These are phyloP conservation scores for Pythium vanterpoolii DNA, from an alignment of 352 stramenopile species.

Conservation along the genomic window DNA sequence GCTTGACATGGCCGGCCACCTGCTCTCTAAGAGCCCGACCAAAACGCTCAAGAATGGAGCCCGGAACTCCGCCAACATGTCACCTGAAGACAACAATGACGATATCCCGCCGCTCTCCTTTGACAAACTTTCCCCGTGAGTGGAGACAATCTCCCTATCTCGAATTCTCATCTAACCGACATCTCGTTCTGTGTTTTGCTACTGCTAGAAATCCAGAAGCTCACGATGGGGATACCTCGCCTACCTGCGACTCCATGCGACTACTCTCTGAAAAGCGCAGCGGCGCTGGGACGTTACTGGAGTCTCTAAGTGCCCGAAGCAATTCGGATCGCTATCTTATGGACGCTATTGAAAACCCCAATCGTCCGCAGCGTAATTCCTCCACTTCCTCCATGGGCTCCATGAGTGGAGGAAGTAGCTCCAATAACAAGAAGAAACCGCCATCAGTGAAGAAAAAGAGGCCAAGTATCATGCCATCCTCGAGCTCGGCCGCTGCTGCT, in stretches of 20 bases:
- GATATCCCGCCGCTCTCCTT: slow-evolving; percentile 49
- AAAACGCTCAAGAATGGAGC: slow-evolving; percentile 22
- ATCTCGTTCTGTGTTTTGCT: neutral
- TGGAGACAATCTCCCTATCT: neutral
- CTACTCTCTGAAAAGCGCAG: slow-evolving; percentile 18
- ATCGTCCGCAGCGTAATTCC: slow-evolving; percentile 2
- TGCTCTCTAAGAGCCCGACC: slow-evolving; percentile 7
- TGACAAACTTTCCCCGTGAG: slow-evolving; percentile 51
- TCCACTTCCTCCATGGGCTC: slow-evolving; percentile 8
- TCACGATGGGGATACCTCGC: slow-evolving; percentile 15
- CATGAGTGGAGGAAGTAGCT: neutral
- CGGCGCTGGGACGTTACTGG: slow-evolving; percentile 13
- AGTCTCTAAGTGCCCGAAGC: slow-evolving; percentile 32
- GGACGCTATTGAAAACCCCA: slow-evolving; percentile 12
- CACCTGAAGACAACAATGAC: slow-evolving; percentile 37
- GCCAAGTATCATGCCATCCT: slow-evolving; percentile 13
- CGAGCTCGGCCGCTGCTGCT: slow-evolving; percentile 5
- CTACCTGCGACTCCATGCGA: slow-evolving; percentile 15
- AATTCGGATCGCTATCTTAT: slow-evolving; percentile 31
- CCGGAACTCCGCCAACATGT: slow-evolving; percentile 19
- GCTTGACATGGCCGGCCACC: slow-evolving; percentile 36
- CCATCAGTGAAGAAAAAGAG: slow-evolving; percentile 29
- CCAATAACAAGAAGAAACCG: slow-evolving; percentile 30
- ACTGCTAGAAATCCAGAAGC: slow-evolving; percentile 30
- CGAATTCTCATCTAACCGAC: neutral